Base-by-base conservation (phyloP, 371 early-diverging fungal species). In the Cokeromyces recurvatus region DNA sequence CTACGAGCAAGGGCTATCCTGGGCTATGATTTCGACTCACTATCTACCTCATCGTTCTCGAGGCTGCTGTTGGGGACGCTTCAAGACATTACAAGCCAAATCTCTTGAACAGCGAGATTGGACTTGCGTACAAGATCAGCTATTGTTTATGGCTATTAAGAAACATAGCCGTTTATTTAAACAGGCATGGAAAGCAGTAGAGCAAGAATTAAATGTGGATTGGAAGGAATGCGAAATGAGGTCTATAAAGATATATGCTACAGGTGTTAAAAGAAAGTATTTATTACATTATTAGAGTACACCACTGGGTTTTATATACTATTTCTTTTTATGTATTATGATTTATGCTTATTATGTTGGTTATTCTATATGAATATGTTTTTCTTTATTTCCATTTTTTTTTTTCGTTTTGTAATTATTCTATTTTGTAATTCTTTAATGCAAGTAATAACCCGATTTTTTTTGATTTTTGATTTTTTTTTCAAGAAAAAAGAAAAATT, bases 101-200 rank as follows among this genome's bases (percentile, higher is more conserved):
- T 54, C 46, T 8, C 37, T 62, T 10, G 63, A 65, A 38, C 57
- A 52, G 35, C 48, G 46, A 25, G 66, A 59, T 36, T 69, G 69
- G 69, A 23, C 54, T 23, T 57, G 62, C 1, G 41, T 46, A 15
- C 66, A 69, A 32, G 65, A 69, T 39, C 59, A 50, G 6, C 39
- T 57, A 7, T 43, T 69, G 16, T 15, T 56, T 24, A 36, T 59
- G 16, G 65, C 66, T 6, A 55, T 69, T 20, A 65, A 62, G 31
- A 69, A 69, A 16, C 53, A 69, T 38, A 46, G 60, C 1, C 32
- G 43, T 6, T 38, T 69, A 19, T 69, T 69, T 36, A 69, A 65
- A 21, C 63, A 65, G 45, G 69, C 63, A 27, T 69, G 69, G 69
- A 69, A 65, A 44, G 40, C 69, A 2, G 66, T 69, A 21, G 56